Conservation (phyloP, 768 basidiomycete species). For the Hericium alpestre region DNA sequence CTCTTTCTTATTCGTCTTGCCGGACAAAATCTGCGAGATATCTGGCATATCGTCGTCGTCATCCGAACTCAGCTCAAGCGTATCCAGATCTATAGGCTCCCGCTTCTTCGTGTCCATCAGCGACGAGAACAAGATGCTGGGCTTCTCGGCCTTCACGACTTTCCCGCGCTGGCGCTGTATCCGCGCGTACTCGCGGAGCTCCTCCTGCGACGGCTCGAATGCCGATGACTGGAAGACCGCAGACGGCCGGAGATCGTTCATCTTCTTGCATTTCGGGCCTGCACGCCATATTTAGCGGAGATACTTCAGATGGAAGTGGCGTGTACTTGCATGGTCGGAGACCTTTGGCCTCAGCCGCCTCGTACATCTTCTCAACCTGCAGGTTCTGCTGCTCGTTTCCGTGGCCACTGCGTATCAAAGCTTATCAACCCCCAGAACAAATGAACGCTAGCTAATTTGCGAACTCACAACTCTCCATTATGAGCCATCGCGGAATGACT, state of each 20-base stretch:
- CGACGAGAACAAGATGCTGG: slow-evolving; percentile 13
- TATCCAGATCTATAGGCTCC: slow-evolving; percentile 4
- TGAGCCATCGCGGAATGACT: slow-evolving; percentile 42
- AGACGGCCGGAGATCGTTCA: slow-evolving; percentile 40
- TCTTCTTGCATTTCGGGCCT: slow-evolving; percentile 64
- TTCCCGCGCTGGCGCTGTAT: slow-evolving; percentile 18
- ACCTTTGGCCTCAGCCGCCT: slow-evolving; percentile 45
- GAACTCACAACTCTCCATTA: slow-evolving; percentile 49
- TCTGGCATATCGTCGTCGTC: slow-evolving; percentile 44
- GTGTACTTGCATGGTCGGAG: slow-evolving; percentile 42
- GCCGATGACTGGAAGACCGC: slow-evolving; percentile 53
- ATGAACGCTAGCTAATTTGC: not conserved
- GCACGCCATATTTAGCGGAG: not conserved
- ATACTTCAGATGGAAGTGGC: not conserved
- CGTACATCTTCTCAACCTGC: slow-evolving; percentile 44
- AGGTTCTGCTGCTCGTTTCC: slow-evolving; percentile 47
- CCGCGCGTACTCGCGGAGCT: slow-evolving; percentile 34
- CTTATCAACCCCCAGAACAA: not conserved
- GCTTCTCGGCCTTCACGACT: slow-evolving; percentile 3
- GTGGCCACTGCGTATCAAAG: slow-evolving; percentile 30
- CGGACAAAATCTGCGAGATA: slow-evolving; percentile 28
- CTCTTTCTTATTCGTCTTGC: slow-evolving; percentile 4
- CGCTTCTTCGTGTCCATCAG: slow-evolving; percentile 7
- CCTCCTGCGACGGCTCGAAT: slow-evolving; percentile 59
- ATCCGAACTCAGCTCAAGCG: slow-evolving; percentile 12